Evolutionary conservation across 2,329 filamentous ascomycete genomes (phyloP), one percentile per base, ranked within the genome.

Genomic region (Xylariomycetidae sp.): DNA sequence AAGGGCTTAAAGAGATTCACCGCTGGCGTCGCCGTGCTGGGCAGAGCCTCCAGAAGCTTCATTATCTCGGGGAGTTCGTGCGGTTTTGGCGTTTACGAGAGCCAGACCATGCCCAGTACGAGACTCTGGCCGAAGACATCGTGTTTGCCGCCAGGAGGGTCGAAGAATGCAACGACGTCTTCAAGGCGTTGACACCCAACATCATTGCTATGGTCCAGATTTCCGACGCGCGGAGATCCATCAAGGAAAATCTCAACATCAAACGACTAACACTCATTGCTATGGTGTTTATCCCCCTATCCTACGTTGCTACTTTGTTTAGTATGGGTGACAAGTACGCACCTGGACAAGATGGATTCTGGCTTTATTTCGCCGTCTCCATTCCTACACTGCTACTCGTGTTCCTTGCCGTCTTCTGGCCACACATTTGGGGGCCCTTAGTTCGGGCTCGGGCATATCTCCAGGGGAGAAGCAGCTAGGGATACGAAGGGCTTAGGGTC

Each of bases 321-420:
- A 31, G 29, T 16, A 31, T 31, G 29, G 5, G 16, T 9, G 19
- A 23, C 19, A 5, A 30, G 6, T 30, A 13, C 18, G 16, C 29
- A 7, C 29, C 29, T 20, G 29, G 29, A 31, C 8, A 15, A n/a
- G 14, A 31, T 14, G 8, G 15, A 5, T 31, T 31, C 19, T 31
- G 29, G 29, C 12, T 31, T 15, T 32, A 25, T 16, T 22, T 30
- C 13, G 16, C 10, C 7, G 27, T 34, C 20, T 25, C 22, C 32
- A 32, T 33, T 39, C 23, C 34, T 25, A 28, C 30, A 33, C 37
- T 33, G 36, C 36, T 27, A 28, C 40, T 41, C 30, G 43, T 38
- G 36, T 41, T 39, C 14, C 10, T 16, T 30, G n/a, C n/a, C n/a
- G n/a, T n/a, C n/a, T n/a, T n/a, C n/a, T n/a, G n/a, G n/a, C n/a